Evolutionary conservation across 208 protist genomes (phyloP), one percentile per base, ranked within the genome.

Genomic region (Histomonas meleagridis): DNA sequence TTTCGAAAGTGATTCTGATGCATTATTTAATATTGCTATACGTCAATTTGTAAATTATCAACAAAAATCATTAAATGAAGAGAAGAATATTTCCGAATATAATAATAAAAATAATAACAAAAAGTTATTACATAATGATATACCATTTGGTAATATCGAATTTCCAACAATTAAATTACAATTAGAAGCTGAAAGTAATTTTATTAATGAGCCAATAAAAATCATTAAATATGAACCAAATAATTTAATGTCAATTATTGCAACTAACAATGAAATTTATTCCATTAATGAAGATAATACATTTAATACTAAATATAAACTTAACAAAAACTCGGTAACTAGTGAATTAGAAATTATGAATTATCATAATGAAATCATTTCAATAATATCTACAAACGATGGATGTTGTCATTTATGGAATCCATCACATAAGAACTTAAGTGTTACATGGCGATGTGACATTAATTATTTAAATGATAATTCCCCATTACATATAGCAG

Each of bases 1-100:
- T 5, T 53, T 21, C 38, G 76, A 86, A 21, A 26, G 26, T 26
- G 76, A 86, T 55, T 51, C 76, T 28, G 26, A 86, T 55, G 76
- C 76, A 0, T 55, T 86, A 55, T 86, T 86, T 57, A 86, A 86
- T 38, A 86, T 86, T 26, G 51, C 76, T 28, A 38, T 86, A 32
- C 3, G 46, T 1, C 23, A 32, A 86, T 26, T 86, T 23, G 46
- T 55, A 2, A 86, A 55, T 32, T 38, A 43, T 18, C 46, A 46
- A 10, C 76, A 86, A 86, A 55, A 28, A 26, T 51, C 18, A 43
- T 12, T 86, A 38, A 0, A 23, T 35, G 9, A 86, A 57, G 18
- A 32, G 18, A 21, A 7, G 12, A 7, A 7, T 18, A 60, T 60
- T 60, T 60, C 53, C 7, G 18, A 60, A 60, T 18, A 60, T 18